Evolutionary conservation across 371 early-diverging fungal species (phyloP), one percentile per base, ranked within the genome.

Genomic region (Mortierella sp.): DNA sequence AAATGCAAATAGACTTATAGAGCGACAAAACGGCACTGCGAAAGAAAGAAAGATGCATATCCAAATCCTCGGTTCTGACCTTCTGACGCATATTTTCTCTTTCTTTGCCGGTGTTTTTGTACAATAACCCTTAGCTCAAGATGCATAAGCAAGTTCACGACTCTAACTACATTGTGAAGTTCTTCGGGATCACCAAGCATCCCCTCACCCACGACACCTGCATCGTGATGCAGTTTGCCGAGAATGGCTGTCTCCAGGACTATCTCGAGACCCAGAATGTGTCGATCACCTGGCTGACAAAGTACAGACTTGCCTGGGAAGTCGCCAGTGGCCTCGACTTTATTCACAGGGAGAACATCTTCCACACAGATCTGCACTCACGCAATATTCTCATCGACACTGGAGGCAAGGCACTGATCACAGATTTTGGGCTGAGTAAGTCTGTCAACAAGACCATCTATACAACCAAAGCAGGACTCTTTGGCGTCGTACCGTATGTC

Each of bases 321-420:
- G 44, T 73, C 21, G 56, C 75, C 32, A 68, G 69, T 21, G 75
- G 75, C 27, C 69, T 73, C 46, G 75, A 73, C 52, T 73, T 73
- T 43, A 73, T 73, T 27, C 99, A 99, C 76, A 80, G 82, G 43
- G 90, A 93, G 68, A 90, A 90, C 70, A 95, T 99, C 65, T 95
- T 97, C 64, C 98, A 97, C 79, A 89, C 99, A 51, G 98, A 99
- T 80, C 92, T 99, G 63, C 97, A 98, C 79, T 91, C 92, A 6
- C 98, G 97, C 68, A 99, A 99, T 72, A 90, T 99, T 17, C 82
- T 98, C 54, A 79, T 99, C 71, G 78, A 76, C 66, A 64, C 71
- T 11, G 63, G 44, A 42, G 78, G 78, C 0, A 70, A 69, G 37
- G 70, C 78, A 2, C 52, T 76, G 42, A 76, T 76, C 58, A 76